These are phyloP conservation scores for Irpex sp. DNA, from an alignment of 1,284 basidiomycete genomes.

Conservation along the genomic window DNA sequence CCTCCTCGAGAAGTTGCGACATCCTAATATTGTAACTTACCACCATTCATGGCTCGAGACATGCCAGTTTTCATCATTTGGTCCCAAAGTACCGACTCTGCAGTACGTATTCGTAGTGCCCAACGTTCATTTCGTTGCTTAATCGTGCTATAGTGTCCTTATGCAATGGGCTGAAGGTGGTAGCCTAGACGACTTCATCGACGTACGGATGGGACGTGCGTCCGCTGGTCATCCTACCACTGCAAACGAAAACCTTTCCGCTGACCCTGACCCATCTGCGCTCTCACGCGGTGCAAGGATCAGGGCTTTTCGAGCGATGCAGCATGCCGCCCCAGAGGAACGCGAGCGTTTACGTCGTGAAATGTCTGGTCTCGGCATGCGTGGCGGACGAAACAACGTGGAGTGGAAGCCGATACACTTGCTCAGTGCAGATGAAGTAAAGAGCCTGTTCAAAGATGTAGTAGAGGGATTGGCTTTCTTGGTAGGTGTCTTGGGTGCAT, in stretches of 20 bases:
- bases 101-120: slow-evolving; percentile 44
- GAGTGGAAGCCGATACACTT: slow-evolving; percentile 73
- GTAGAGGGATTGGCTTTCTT: slow-evolving; percentile 78
- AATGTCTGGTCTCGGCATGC: slow-evolving; percentile 32
- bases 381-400: slow-evolving; percentile 15
- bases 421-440: slow-evolving; percentile 77
- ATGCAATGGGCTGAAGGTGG: slow-evolving; percentile 96
- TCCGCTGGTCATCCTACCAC: slow-evolving; percentile 15
- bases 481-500: slow-evolving; percentile 41
- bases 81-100: slow-evolving; percentile 78
- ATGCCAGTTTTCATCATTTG: slow-evolving; percentile 80
- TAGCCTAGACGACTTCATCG: slow-evolving; percentile 78
- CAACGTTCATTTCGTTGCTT: background rate
- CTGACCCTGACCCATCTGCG: slow-evolving; percentile 21
- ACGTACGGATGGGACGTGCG: slow-evolving; percentile 59
- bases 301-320: slow-evolving; percentile 68
- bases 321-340: slow-evolving; percentile 59
- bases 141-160: slow-evolving; percentile 54
- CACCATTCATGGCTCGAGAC: slow-evolving; percentile 94
- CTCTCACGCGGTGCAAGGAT: slow-evolving; percentile 69
- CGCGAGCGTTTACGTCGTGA: slow-evolving; percentile 53
- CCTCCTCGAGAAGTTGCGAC: slow-evolving; percentile 80
- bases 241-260: slow-evolving; percentile 11
- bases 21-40: slow-evolving; percentile 92
- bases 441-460: slow-evolving; percentile 74